Conservation (phyloP, 768 basidiomycete species). For the Cantharellus cinnabarinus region DNA sequence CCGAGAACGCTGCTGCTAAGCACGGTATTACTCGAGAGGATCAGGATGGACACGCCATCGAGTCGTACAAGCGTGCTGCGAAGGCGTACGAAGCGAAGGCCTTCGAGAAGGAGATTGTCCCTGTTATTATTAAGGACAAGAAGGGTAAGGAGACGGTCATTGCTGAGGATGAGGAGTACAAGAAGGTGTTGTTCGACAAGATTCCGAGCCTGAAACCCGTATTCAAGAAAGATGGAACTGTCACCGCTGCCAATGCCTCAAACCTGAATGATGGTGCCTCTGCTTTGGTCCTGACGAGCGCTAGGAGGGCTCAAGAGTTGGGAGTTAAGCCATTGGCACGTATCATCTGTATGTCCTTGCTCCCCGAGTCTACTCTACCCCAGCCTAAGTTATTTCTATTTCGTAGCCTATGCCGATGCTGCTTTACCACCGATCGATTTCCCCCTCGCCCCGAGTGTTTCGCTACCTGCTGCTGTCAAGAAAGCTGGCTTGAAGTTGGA, state of each 20-base stretch:
- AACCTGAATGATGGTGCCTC: slow-evolving; percentile 91
- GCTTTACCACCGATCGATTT: slow-evolving; percentile 96
- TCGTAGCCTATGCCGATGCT: slow-evolving; percentile 80
- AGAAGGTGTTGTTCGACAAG: slow-evolving; percentile 88
- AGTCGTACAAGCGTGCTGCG: slow-evolving; percentile 86
- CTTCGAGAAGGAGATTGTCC: slow-evolving; percentile 75
- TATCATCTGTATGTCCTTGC: slow-evolving; percentile 54
- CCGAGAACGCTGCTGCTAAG: slow-evolving; percentile 67
- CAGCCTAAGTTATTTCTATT: slow-evolving; percentile 5
- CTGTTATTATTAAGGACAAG: slow-evolving; percentile 79
- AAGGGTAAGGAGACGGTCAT: slow-evolving; percentile 75
- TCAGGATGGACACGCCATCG: slow-evolving; percentile 79
- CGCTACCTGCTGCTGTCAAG: slow-evolving; percentile 72
- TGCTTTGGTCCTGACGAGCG: slow-evolving; percentile 85
- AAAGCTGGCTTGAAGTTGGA: slow-evolving; percentile 62
- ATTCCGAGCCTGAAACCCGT: slow-evolving; percentile 71
- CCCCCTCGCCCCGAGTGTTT: slow-evolving; percentile 83
- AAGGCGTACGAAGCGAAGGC: slow-evolving; percentile 74
- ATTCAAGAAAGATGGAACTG: slow-evolving; percentile 73
- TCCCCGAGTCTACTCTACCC: slow-evolving; percentile 1
- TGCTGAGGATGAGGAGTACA: slow-evolving; percentile 94
- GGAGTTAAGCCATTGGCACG: slow-evolving; percentile 86
- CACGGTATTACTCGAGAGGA: slow-evolving; percentile 66
- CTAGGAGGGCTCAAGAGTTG: slow-evolving; percentile 78
- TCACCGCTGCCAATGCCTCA: slow-evolving; percentile 95